Evolutionary conservation across 352 stramenopile species (phyloP).

Genomic region (Phytophthora syringae): DNA sequence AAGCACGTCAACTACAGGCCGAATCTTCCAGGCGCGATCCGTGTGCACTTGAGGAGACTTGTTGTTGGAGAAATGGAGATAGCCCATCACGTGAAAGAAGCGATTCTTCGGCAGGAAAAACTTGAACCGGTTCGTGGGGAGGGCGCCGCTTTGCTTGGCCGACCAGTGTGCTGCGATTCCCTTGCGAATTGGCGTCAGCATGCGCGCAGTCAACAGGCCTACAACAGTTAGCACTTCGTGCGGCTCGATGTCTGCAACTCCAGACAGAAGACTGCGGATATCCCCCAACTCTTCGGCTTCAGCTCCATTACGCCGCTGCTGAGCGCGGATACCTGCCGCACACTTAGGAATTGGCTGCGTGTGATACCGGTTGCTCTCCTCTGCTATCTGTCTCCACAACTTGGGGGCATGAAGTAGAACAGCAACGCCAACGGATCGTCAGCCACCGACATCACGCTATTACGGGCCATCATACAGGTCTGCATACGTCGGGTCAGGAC

Average conservation of each 20-base stretch:
- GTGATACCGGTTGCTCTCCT: constrained; percentile 8
- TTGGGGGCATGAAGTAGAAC: constrained; percentile 22
- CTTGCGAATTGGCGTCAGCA: background rate
- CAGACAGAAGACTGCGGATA: background rate
- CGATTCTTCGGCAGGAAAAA: background rate
- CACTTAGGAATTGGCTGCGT: background rate
- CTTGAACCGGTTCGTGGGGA: background rate
- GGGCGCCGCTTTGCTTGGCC: background rate
- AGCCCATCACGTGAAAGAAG: constrained; percentile 14
- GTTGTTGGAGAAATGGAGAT: constrained; percentile 22
- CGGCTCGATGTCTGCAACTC: background rate
- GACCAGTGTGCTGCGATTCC: constrained; percentile 7
- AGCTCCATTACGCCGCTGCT: constrained; percentile 1
- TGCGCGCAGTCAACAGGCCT: background rate
- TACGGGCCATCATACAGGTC: constrained; percentile 7
- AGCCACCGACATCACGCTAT: background rate
- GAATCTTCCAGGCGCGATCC: constrained; percentile 17
- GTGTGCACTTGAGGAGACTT: background rate
- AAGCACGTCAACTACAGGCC: constrained; percentile 4
- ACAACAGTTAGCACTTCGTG: constrained; percentile 3
- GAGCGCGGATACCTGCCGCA: background rate
- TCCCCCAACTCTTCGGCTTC: background rate
- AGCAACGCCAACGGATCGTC: constrained; percentile 11
- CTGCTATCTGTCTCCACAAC: constrained; percentile 11
- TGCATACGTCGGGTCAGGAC: background rate